These are phyloP conservation scores for Lolium rigidum DNA, from an alignment of 176 grass and related monocot species.

Conservation along the genomic window DNA sequence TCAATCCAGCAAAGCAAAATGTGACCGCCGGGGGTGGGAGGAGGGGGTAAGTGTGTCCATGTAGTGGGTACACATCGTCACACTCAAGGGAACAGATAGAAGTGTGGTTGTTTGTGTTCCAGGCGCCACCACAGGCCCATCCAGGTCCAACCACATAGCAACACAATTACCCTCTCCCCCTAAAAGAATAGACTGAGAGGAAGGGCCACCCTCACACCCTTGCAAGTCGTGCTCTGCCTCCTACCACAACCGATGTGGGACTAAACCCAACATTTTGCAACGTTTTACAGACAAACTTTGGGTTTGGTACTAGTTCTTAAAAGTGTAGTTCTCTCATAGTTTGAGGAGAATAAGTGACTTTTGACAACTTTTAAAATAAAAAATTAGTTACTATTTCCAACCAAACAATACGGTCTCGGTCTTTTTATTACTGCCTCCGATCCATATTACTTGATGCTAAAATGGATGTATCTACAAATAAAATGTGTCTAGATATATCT, in stretches of 20 bases:
- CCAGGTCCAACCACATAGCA: neutral
- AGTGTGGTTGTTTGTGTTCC: neutral
- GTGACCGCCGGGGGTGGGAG: neutral
- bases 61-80: neutral
- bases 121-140: neutral
- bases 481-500: too few relatives aligned
- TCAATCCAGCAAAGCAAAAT: neutral
- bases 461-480: too few relatives aligned
- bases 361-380: neutral
- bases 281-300: neutral
- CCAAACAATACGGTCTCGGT: slow-evolving; percentile 2
- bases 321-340: neutral
- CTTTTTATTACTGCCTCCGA: neutral
- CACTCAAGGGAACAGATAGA: neutral
- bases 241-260: neutral
- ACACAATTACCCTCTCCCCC: neutral
- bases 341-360: neutral
- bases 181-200: neutral
- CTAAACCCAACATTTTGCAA: neutral
- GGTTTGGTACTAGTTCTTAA: neutral
- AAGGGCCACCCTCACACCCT: neutral
- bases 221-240: neutral
- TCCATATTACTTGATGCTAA: too few relatives aligned
- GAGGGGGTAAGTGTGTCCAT: neutral
- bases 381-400: neutral